Conservation (phyloP, 2,329 filamentous ascomycete species). For the Colletotrichum sp. region DNA sequence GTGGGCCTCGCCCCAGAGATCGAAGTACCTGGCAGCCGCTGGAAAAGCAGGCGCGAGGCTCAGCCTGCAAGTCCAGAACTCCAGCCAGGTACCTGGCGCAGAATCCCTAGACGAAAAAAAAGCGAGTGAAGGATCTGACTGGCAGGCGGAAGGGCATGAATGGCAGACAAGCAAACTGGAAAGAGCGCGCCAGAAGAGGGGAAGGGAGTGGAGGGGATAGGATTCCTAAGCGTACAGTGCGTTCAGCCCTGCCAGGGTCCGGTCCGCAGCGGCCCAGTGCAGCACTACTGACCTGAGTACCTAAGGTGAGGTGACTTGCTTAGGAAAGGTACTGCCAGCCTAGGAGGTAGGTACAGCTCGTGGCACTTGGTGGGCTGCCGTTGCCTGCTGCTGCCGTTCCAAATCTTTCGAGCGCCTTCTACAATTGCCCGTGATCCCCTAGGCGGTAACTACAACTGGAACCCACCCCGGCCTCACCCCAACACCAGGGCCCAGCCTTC, state of each 20-base stretch:
- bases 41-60: conserved; percentile 1
- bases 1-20: not conserved
- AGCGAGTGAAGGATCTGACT: not conserved
- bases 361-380: conserved; percentile 7
- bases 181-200: not conserved
- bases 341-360: not conserved
- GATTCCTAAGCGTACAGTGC: not conserved
- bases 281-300: not conserved
- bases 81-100: not conserved
- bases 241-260: conserved; percentile 23
- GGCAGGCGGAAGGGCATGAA: not conserved
- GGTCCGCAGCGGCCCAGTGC: conserved; percentile 5
- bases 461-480: conserved; percentile 17
- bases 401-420: conserved; percentile 23
- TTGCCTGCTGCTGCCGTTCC: not conserved
- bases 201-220: not conserved
- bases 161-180: not conserved
- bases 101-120: not conserved
- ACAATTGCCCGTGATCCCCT: conserved; percentile 22
- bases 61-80: not conserved
- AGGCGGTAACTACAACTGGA: conserved; percentile 13
- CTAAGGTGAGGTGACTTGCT: not conserved
- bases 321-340: not conserved
- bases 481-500: conserved; percentile 12
- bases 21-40: conserved; percentile 11